Evolutionary conservation across 192 early-diverging fungal genomes (phyloP).

Genomic region (Backusella luteola): DNA sequence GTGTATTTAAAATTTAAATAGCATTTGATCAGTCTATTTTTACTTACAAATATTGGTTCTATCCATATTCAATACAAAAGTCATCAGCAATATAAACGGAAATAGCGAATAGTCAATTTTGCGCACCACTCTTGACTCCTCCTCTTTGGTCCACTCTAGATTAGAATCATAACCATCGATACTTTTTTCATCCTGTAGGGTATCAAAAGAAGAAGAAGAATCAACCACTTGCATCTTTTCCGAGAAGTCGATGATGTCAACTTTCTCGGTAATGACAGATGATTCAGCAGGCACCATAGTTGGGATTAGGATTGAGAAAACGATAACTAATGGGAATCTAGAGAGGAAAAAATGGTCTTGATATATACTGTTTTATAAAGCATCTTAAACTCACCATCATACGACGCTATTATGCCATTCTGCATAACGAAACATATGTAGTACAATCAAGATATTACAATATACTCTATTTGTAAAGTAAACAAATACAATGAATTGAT

Average conservation of each 20-base stretch:
- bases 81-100: slow-evolving; percentile 53
- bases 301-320: background rate
- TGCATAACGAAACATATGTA: background rate
- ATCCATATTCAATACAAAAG: slow-evolving; percentile 29
- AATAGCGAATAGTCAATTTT: slow-evolving; percentile 44
- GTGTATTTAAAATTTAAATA: background rate
- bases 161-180: slow-evolving; percentile 20
- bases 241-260: background rate
- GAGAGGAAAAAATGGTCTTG: background rate
- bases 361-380: background rate
- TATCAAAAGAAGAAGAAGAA: slow-evolving; percentile 6
- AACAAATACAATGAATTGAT: background rate
- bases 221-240: background rate
- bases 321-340: background rate
- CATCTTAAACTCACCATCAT: background rate
- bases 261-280: background rate
- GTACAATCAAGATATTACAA: background rate
- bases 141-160: slow-evolving; percentile 47
- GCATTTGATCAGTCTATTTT: background rate
- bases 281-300: background rate
- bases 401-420: slow-evolving; percentile 10
- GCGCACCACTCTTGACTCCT: slow-evolving; percentile 38
- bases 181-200: background rate
- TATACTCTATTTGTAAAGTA: background rate
- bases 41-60: slow-evolving; percentile 31